Base-by-base conservation (phyloP, 2,329 filamentous ascomycete genomes). In the Elsinoe ampelina region DNA sequence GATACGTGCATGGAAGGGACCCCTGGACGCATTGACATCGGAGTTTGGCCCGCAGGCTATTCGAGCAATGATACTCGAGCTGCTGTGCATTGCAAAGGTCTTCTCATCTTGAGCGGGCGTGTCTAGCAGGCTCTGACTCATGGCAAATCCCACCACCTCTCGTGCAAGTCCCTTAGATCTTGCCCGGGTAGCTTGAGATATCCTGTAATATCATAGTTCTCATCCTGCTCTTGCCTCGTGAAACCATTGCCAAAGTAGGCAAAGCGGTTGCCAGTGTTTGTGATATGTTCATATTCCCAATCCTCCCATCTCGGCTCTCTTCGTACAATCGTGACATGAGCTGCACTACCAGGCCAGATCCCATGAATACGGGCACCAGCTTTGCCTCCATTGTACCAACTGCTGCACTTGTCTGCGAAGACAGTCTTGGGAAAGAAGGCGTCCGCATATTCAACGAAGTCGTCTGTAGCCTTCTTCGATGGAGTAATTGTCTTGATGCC, bases 371-470 rank as follows among this genome's bases (percentile, higher is more conserved):
- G 72, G 0, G 75, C 78, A 0, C 84, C 84, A 0, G 83, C 78
- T 5, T 71, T 71, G 0, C 81, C 82, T 11, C 85, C 82, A 59
- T 89, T 89, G 58, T 85, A 86, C 86, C 86, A 89, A 0, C 81
- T 85, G 39, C 79, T 82, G 66, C 85, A 89, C 57, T 80, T 79
- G 54, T 84, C 81, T 0, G 76, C 75, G 57, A 84, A 68, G 36
- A 79, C 77, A 2, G 76, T 80, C 12, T 72, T 73, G 0, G 75
- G 74, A 61, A 77, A 78, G 64, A 78, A 79, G 0, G 69, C 68
- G 59, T 80, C 77, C 43, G 62, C 63, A 56, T 67, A 69, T 38
- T 57, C 57, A 2, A 64, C 58, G 55, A 70, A 68, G 54, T 72
- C 65, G 45, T 68, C 83, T 0, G 84, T 72, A 0, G 85, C 85